These are phyloP conservation scores for Neonectria magnoliae DNA, from an alignment of 2,329 filamentous ascomycete species.

Conservation along the genomic window DNA sequence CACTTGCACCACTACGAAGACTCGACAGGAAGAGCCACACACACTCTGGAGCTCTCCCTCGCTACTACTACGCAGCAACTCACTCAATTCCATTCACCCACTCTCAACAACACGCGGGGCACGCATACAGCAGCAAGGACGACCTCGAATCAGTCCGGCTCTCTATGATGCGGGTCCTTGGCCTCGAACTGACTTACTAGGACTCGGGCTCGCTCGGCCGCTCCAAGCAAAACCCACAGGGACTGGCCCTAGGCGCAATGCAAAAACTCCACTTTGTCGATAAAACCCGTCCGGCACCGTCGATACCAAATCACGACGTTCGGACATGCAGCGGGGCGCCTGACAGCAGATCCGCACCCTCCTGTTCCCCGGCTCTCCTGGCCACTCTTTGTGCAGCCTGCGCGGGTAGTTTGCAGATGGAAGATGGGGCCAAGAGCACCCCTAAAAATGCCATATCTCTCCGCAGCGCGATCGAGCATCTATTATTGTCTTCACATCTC, in stretches of 20 bases:
- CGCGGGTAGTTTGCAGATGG: conserved; percentile 41
- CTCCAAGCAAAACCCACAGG: conserved; percentile 29
- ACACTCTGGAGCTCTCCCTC: not conserved
- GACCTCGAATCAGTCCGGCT: conserved; percentile 11
- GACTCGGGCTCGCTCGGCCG: conserved; percentile 17
- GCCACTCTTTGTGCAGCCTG: conserved; percentile 36
- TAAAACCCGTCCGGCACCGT: conserved; percentile 4
- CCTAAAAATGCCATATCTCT: conserved; percentile 24
- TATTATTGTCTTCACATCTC: not conserved
- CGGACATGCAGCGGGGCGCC: conserved; percentile 39
- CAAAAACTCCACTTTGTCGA: conserved; percentile 30
- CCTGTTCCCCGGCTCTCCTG: conserved; percentile 12
- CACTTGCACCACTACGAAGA: conserved; percentile 3
- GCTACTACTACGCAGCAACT: not conserved
- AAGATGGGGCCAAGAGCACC: conserved; percentile 23
- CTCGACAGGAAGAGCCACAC: not conserved
- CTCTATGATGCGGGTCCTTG: conserved; percentile 9
- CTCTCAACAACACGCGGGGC: conserved; percentile 6
- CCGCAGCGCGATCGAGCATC: not conserved
- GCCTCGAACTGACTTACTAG: conserved; percentile 14
- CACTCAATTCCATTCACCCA: no score
- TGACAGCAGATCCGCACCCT: conserved; percentile 39
- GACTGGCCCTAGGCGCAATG: conserved; percentile 34
- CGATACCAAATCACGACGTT: conserved; percentile 37
- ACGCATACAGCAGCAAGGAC: not conserved